Evolutionary conservation across 2,329 filamentous ascomycete genomes (phyloP).

Genomic region (Alternaria gansuensis): DNA sequence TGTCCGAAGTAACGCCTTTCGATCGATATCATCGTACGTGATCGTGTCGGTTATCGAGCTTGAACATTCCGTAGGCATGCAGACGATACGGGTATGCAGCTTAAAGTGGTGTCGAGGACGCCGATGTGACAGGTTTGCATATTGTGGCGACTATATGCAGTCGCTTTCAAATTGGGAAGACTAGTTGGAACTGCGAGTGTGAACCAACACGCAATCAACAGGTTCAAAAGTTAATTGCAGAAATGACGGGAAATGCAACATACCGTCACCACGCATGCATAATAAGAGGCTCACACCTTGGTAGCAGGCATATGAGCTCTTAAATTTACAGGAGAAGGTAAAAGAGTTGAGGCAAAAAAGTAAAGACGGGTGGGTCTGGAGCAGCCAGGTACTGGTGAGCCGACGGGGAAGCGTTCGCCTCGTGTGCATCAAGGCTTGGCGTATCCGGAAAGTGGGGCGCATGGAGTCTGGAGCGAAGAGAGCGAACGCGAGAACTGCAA

Average conservation of each 20-base stretch:
- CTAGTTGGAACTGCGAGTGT: background rate
- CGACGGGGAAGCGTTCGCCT: constrained; percentile 1
- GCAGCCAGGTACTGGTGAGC: constrained; percentile 3
- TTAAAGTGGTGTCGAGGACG: background rate
- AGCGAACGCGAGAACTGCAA: constrained; percentile 7
- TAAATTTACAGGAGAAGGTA: background rate
- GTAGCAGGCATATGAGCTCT: background rate
- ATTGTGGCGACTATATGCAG: constrained; percentile 7
- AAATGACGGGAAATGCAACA: constrained; percentile 5
- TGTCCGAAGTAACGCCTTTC: constrained; percentile 4
- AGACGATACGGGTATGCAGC: background rate
- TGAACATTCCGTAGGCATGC: background rate
- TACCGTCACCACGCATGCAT: background rate
- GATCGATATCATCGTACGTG: constrained; percentile 2
- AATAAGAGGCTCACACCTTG: background rate
- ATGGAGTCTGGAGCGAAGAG: constrained; percentile 3
- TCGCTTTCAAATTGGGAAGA: constrained; percentile 11
- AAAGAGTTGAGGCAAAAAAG: constrained; percentile 9
- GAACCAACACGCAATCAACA: background rate
- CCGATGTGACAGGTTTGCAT: constrained; percentile 2
- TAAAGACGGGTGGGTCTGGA: constrained; percentile 1
- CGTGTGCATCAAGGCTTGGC: constrained; percentile 4
- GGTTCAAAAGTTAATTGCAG: constrained; percentile 2
- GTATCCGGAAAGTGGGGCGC: constrained; percentile 8
- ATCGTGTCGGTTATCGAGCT: constrained; percentile 8